Conservation (phyloP, 1,284 basidiomycete genomes). For the Cerioporus squamosus region DNA sequence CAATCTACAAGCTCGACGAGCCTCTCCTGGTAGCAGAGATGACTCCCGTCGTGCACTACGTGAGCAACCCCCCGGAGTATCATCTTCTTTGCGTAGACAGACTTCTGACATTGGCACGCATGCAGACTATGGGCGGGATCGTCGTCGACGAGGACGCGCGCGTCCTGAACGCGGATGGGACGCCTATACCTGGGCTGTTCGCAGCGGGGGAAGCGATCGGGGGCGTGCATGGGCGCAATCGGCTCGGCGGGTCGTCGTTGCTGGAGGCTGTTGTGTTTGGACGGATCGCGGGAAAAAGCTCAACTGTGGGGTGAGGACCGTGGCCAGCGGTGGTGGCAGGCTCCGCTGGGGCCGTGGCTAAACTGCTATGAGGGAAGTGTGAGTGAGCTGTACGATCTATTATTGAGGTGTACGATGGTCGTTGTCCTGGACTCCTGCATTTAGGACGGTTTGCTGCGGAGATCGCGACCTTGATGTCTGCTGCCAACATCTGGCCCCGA, state of each 20-base stretch:
- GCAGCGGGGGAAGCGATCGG: constrained; percentile 96
- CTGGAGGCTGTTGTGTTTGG: constrained; percentile 99
- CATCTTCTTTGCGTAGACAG: not conserved
- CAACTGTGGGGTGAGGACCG: constrained; percentile 35
- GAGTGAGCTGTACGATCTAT: too few species aligned
- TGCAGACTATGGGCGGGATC: constrained; percentile 91
- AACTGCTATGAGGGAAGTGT: too few species aligned
- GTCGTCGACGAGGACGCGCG: constrained; percentile 90
- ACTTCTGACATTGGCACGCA: not conserved
- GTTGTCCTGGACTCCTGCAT: too few species aligned
- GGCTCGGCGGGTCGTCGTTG: constrained; percentile 98
- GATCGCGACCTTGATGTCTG: too few species aligned
- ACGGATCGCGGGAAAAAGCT: constrained; percentile 43
- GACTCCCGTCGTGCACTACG: constrained; percentile 95
- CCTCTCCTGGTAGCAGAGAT: constrained; percentile 84
- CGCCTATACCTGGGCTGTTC: constrained; percentile 88
- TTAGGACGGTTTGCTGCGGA: too few species aligned
- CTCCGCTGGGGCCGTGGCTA: too few species aligned
- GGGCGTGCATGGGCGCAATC: constrained; percentile 98
- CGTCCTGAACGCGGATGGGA: constrained; percentile 75
- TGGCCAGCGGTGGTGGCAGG: too few species aligned
- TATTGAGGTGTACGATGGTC: too few species aligned
- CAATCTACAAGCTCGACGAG: constrained; percentile 85
- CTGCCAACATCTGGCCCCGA: too few species aligned
- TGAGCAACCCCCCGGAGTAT: not conserved